Conservation (phyloP, 768 basidiomycete species). For the Floccularia luteovirens region DNA sequence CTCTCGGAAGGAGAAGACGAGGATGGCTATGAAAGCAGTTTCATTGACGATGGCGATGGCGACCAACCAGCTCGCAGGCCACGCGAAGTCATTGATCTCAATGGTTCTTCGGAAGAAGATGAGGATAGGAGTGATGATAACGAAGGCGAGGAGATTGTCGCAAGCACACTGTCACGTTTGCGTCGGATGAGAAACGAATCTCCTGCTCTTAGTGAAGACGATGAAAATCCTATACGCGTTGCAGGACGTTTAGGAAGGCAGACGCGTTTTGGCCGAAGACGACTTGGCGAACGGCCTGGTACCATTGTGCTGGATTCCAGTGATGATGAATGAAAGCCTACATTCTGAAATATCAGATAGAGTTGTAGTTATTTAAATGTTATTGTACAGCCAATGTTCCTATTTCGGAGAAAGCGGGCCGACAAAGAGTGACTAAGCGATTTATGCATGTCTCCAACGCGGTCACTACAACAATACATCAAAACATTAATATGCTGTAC, state of each 20-base stretch:
- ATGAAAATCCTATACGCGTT: background rate
- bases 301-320: background rate
- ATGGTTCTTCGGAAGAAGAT: conserved; percentile 3
- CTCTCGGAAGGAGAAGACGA: conserved; percentile 7
- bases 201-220: background rate
- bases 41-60: conserved; percentile 8
- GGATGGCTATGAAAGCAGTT: conserved; percentile 7
- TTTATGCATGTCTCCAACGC: too few relatives aligned
- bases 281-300: background rate
- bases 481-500: too few relatives aligned
- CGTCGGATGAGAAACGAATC: too few relatives aligned
- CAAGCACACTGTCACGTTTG: background rate
- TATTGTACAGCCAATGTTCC: too few relatives aligned
- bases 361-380: too few relatives aligned
- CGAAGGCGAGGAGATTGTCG: background rate
- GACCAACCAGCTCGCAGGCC: background rate
- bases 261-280: background rate
- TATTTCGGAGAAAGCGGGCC: too few relatives aligned
- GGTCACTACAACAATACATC: too few relatives aligned
- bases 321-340: background rate
- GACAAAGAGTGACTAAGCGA: too few relatives aligned
- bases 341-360: too few relatives aligned
- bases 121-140: conserved; percentile 3
- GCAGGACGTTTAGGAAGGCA: background rate
- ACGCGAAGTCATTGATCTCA: conserved; percentile 1